These are phyloP conservation scores for Pholiota molesta DNA, from an alignment of 768 basidiomycete genomes.

Conservation along the genomic window DNA sequence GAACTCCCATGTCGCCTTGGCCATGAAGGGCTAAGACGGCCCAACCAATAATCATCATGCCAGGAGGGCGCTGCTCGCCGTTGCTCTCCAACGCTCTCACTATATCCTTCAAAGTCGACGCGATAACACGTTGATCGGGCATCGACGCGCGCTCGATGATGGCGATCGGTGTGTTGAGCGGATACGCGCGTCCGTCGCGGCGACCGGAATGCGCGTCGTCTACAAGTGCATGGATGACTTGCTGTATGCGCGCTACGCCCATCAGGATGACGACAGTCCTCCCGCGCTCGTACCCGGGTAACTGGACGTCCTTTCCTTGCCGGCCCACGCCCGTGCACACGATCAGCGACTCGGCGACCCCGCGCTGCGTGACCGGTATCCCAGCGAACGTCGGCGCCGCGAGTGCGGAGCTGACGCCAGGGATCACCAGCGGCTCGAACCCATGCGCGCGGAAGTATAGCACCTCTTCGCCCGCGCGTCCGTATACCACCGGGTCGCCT, in stretches of 20 bases:
- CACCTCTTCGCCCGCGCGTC: slow-evolving; percentile 92
- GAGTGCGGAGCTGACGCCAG: slow-evolving; percentile 88
- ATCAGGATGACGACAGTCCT: slow-evolving; percentile 88
- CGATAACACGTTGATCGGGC: slow-evolving; percentile 87
- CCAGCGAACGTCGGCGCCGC: slow-evolving; percentile 89
- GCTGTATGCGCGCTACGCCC: slow-evolving; percentile 87
- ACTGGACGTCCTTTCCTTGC: slow-evolving; percentile 74
- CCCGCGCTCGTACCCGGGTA: slow-evolving; percentile 87
- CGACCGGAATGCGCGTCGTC: slow-evolving; percentile 17
- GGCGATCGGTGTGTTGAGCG: slow-evolving; percentile 79
- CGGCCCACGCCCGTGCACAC: slow-evolving; percentile 95
- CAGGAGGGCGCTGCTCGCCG: slow-evolving; percentile 91
- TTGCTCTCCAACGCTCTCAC: slow-evolving; percentile 68
- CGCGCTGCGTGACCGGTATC: slow-evolving; percentile 95
- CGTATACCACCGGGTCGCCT: slow-evolving; percentile 96
- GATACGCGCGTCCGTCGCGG: slow-evolving; percentile 61
- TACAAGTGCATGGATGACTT: slow-evolving; percentile 68
- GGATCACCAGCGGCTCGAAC: slow-evolving; percentile 82
- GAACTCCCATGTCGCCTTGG: slow-evolving; percentile 67
- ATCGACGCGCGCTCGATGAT: slow-evolving; percentile 95
- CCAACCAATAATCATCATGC: slow-evolving; percentile 97
- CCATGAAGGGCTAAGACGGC: slow-evolving; percentile 76
- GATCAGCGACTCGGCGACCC: slow-evolving; percentile 86
- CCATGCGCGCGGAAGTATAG: slow-evolving; percentile 88
- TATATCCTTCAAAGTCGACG: slow-evolving; percentile 76